These are phyloP conservation scores for Ophiostoma perfectum DNA, from an alignment of 2,329 filamentous ascomycete species.

Conservation along the genomic window DNA sequence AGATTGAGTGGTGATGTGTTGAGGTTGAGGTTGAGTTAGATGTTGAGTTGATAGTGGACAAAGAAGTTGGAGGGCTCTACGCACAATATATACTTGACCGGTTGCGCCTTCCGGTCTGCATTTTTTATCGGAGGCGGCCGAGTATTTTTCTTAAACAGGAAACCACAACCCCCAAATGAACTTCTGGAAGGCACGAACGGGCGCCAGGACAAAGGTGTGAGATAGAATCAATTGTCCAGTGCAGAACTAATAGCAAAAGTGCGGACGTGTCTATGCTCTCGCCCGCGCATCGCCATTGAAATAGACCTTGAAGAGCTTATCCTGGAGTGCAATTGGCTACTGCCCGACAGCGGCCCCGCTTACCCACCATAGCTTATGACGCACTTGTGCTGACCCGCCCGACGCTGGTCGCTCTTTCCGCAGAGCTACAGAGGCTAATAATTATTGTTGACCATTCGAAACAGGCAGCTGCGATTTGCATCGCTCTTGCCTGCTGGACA, in stretches of 20 bases:
- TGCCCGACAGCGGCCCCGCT: no score
- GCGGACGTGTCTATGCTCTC: background rate
- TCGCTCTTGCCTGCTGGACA: background rate
- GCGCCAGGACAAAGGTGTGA: background rate
- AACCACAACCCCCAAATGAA: background rate
- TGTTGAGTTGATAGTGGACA: background rate
- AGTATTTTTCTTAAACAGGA: conserved; percentile 10
- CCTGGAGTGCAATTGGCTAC: background rate
- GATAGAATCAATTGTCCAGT: background rate
- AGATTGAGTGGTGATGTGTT: background rate
- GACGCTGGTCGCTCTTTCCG: background rate
- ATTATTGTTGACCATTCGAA: background rate
- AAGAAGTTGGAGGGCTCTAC: background rate
- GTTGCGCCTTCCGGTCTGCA: background rate
- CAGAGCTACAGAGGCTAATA: no score
- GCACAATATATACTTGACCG: background rate
- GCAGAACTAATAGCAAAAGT: background rate
- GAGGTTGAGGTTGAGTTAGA: background rate
- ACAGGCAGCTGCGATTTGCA: background rate
- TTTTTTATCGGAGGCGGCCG: conserved; percentile 21
- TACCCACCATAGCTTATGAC: background rate
- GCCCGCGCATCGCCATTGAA: background rate
- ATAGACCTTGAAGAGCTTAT: background rate
- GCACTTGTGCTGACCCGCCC: conserved; percentile 1
- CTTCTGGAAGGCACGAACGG: background rate